A percentile compares a stretch with the other conserved stretches of the same genome.
These are phyloP conservation scores for Xylariaceae sp. DNA, from an alignment of 2,329 filamentous ascomycete species.

Conservation along the genomic window DNA sequence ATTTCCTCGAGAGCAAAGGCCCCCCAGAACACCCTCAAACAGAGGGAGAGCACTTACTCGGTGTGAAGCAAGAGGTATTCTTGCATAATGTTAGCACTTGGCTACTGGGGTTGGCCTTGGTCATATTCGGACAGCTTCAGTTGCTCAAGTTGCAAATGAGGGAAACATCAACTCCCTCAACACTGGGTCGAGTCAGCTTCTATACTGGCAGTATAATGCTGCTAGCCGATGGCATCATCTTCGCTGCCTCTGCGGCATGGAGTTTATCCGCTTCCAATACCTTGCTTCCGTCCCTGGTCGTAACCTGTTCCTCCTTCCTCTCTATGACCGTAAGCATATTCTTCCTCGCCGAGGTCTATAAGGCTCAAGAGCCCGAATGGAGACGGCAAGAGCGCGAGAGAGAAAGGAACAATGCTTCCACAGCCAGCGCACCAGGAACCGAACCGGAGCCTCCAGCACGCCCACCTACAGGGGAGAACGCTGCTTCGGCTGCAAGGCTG, in stretches of 20 bases:
- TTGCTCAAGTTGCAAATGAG: slow-evolving; percentile 60
- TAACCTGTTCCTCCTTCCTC: slow-evolving; percentile 49
- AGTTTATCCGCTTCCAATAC: slow-evolving; percentile 50
- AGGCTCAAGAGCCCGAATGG: slow-evolving; percentile 54
- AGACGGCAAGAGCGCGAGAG: slow-evolving; percentile 37
- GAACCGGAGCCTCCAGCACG: slow-evolving; percentile 13
- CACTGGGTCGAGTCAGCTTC: slow-evolving; percentile 60
- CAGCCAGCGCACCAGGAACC: slow-evolving; percentile 19
- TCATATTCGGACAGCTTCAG: slow-evolving; percentile 57
- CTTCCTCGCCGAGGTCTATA: slow-evolving; percentile 56
- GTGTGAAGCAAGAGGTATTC: slow-evolving; percentile 57
- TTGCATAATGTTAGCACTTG: slow-evolving; percentile 53
- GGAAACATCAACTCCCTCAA: slow-evolving; percentile 62
- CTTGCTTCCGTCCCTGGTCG: slow-evolving; percentile 51
- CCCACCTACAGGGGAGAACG: slow-evolving; percentile 17
- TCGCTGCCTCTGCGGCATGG: slow-evolving; percentile 51
- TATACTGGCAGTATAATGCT: slow-evolving; percentile 57
- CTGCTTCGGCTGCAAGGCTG: slow-evolving; percentile 17
- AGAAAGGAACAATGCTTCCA: slow-evolving; percentile 26
- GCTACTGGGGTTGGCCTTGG: slow-evolving; percentile 49
- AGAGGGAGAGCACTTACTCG: slow-evolving; percentile 51
- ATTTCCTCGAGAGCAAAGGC: slow-evolving; percentile 60
- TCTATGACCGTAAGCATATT: slow-evolving; percentile 53
- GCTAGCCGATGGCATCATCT: slow-evolving; percentile 56
- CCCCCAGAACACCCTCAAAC: slow-evolving; percentile 48